Evolutionary conservation across 2,329 filamentous ascomycete species (phyloP), one percentile per base, ranked within the genome.

Genomic region (Fusarium stilboides): DNA sequence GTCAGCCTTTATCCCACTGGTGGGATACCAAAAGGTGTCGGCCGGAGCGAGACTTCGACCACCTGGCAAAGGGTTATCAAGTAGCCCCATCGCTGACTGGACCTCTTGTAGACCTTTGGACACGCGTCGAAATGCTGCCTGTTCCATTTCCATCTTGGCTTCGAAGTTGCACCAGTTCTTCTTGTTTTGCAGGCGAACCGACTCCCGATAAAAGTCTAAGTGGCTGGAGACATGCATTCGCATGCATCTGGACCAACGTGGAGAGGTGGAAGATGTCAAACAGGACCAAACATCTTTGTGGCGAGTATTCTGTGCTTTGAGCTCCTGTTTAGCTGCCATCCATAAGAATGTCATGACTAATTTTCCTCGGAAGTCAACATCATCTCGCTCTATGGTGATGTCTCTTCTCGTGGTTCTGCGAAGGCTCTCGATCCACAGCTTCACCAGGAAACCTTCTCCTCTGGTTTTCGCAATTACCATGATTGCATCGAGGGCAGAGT

Each of bases 371-470:
- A 19, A 53, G 14, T 34, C 7, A 17, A 53, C 8, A 17, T 53
- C 50, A 2, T 53, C 50, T 26, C 50, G 28, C 10, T 34, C 50
- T 19, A 43, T 19, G 2, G n/a, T 5, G 3, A 34, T 2, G 10
- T 22, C 12, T 3, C 20, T 14, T n/a, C 26, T 44, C 3, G 15
- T 36, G 6, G 50, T 22, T 44, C 50, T 10, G 14, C 28, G 39
- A 15, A 53, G 50, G 17, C 39, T 43, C 19, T 53, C 50, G 4
- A 53, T 26, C 50, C 50, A 53, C 12, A 53, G 12, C 15, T 53
- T 53, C 3, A 44, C 39, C 26, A 53, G 5, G 1, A 26, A 44
- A 2, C 39, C 19, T 17, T 53, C 50, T 19, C 50, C 39, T 26
- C 50, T 9, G 2, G 20, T 26, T 34, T 19, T 44, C 1, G 50